A percentile compares a stretch with the other conserved stretches of the same genome.
Evolutionary conservation across 2,329 filamentous ascomycete species (phyloP).

Genomic region (Pseudocercospora musae): DNA sequence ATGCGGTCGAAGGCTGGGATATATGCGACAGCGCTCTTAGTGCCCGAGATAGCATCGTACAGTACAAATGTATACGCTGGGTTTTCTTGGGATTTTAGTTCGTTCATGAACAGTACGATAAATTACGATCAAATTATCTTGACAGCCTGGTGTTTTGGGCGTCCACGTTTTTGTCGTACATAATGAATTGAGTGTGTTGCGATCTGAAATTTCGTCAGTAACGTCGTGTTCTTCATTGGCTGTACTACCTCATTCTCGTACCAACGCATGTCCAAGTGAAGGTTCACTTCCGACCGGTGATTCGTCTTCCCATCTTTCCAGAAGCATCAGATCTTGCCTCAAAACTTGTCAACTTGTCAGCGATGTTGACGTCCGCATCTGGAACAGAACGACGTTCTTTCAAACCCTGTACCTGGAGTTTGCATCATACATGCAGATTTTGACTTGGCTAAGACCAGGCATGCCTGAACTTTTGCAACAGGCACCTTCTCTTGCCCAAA

Average conservation of each 20-base stretch:
- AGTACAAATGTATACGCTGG: neutral
- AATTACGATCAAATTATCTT: neutral
- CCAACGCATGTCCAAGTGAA: neutral
- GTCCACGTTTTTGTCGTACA: neutral
- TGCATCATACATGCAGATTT: neutral
- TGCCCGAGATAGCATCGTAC: slow-evolving; percentile 1
- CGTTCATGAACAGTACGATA: neutral
- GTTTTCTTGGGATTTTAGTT: neutral
- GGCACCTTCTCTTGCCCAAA: neutral
- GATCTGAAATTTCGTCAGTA: neutral
- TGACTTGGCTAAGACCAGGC: neutral
- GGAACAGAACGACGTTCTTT: neutral
- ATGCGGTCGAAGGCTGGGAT: neutral
- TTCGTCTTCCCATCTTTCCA: neutral
- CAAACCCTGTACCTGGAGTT: neutral
- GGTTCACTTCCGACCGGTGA: neutral
- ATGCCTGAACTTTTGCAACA: neutral
- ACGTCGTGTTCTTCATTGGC: no score
- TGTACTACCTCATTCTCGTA: neutral
- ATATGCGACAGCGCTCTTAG: neutral
- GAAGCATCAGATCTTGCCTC: neutral
- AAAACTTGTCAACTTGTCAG: neutral
- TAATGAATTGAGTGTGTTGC: neutral
- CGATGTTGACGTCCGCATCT: neutral
- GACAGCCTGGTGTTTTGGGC: neutral